Base-by-base conservation (phyloP, 768 basidiomycete genomes). In the Lactifluus hygrophoroides region DNA sequence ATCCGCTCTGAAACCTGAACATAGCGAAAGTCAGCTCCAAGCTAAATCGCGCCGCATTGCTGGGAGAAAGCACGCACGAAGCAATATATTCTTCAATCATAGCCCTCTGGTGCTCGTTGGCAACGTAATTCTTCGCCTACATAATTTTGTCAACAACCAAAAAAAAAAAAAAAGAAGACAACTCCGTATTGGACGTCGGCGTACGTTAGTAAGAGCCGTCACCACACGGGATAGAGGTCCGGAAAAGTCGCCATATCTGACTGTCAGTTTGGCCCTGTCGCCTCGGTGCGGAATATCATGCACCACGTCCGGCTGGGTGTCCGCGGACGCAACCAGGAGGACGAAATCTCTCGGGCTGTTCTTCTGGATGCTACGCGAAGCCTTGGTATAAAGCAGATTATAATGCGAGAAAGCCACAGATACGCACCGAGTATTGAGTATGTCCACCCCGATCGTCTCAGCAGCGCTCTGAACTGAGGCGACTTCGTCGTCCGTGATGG, bases 31-130 rank as follows among this genome's bases (percentile, higher is more conserved):
- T 48, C 25, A 35, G 25, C 43, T n/a, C 47, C 13, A 23, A 32
- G 10, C 32, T 5, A 32, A n/a, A 27, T n/a, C 32, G n/a, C 55
- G n/a, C 25, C 10, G 34, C 17, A n/a, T 19, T 52, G 44, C 6
- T 28, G 47, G 14, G 3, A 4, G 38, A 51, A 14, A 5, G 10
- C 25, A 66, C 80, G 30, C 69, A 88, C 86, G 89, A 91, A 70
- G 83, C 79, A 56, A 88, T 84, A 66, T 94, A 94, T 38, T 79
- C 77, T 25, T 83, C 82, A 25, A 94, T 76, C 88, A 91, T 90
- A 3, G 75, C 78, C 11, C 67, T 70, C 69, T 92, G 88, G 59
- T 87, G 77, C 9, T 82, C 82, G 64, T 90, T 91, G 0, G 84
- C 86, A 0, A 82, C 76, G 62, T 86, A 82, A 67, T 86, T 82